Base-by-base conservation (phyloP, 169 alveolate genomes). In the Toxoplasma gondii region DNA sequence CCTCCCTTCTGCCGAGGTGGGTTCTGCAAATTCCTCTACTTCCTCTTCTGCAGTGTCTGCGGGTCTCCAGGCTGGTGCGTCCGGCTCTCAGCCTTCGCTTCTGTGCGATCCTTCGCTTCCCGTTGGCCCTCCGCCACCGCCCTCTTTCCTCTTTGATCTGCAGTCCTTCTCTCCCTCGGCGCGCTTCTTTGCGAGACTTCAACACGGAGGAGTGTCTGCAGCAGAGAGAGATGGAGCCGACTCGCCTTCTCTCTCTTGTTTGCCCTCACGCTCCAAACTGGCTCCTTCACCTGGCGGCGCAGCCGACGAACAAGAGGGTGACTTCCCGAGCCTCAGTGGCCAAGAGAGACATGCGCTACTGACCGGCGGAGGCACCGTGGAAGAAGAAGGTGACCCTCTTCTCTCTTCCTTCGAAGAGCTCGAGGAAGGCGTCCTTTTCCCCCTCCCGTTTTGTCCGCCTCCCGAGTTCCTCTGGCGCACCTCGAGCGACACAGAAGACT, bases 341-440 rank as follows among this genome's bases (percentile, higher is more conserved):
- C 4, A 19, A 27, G 74, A 64, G n/a, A 64, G 74, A 64, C 74
- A 27, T 31, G 74, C 74, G 74, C 29, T 4, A 31, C 22, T 64
- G 74, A 64, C 74, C 22, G 74, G 74, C 74, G 74, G 22, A 22
- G 74, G 34, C 74, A 1, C 7, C 29, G 74, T 12, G 74, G 74
- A 16, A 27, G 74, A 64, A 64, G 74, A 27, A 16, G 74, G 10
- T 2, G 86, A 78, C 86, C 86, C 86, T 10, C 43, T 78, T n/a
- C 86, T 78, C 45, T 78, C 86, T n/a, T 10, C 39, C 10, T 78
- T 78, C 86, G 49, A 78, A 27, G 86, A 36, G 86, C 86, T 78
- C n/a, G 86, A 78, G 10, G 86, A 78, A 38, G 86, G 86, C 86
- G 22, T 78, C 22, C 49, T 27, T 7, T 38, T 36, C n/a, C 86